Evolutionary conservation across 345 rosid species (phyloP), one percentile per base, ranked within the genome.

Genomic region (Aquilaria yunnanensis): DNA sequence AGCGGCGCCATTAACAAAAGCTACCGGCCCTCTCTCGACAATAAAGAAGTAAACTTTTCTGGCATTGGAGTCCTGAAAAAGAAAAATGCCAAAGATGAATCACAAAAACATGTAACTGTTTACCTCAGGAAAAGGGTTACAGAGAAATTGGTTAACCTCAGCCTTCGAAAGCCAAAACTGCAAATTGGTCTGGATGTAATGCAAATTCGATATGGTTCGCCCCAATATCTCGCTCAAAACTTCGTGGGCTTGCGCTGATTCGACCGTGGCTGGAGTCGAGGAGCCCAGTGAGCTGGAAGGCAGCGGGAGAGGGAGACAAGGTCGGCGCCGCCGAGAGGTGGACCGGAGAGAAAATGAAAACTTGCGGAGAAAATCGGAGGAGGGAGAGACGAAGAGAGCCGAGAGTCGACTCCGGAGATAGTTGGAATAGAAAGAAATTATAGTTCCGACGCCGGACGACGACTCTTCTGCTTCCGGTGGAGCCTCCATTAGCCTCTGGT

Each of bases 1-100:
- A 3, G 64, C 64, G 10, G 84, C 56, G 62, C 78, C 92, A 55
- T 81, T 68, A 57, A 84, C 50, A 70, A 93, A 90, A 71, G 94
- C 97, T 47, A 61, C 57, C 1, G 97, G 98, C 29, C 98, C 98
- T 80, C 98, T 84, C 85, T 93, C 98, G 29, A 85, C 85, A 34
- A 90, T 52, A 88, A 88, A 88, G 75, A 81, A 90, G 77, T 79
- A 83, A 4, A 83, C 75, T 74, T 83, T 93, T 14, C 75, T 78
- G 67, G 85, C 80, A 80, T 78, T 60, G 48, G 96, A 84, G 43
- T 81, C 92, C 98, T 93, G 62, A 52, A 64, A 31, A 9, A 63
- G 14, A 51, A 6, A 14, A 60, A 56, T 49, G 37, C 7, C 9
- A 54, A 29, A 54, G 41, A 33, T 34, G 29, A 62, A 23, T 9